Conservation (phyloP, 257 asterid species). For the Paraleonurus japonicus region DNA sequence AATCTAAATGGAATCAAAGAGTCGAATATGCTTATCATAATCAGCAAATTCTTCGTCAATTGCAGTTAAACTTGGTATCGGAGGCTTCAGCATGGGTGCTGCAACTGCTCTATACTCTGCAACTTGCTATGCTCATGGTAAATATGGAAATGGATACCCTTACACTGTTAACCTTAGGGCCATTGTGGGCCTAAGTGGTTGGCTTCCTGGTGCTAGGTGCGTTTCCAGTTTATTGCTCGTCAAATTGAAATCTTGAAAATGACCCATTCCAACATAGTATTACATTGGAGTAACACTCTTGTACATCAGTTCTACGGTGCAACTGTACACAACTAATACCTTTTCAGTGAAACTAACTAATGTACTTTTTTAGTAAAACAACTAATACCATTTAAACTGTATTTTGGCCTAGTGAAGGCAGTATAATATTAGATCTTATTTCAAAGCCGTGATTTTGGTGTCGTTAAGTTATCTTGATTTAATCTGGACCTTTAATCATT, state of each 20-base stretch:
- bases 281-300: background rate
- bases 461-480: background rate
- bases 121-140: constrained; percentile 84
- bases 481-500: constrained; percentile 7
- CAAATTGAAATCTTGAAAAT: background rate
- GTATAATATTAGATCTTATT: background rate
- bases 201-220: constrained; percentile 98
- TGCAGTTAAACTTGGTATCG: constrained; percentile 91
- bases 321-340: background rate
- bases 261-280: background rate
- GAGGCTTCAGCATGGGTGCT: constrained; percentile 99
- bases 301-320: background rate
- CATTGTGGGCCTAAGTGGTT: constrained; percentile 84
- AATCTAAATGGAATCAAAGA: background rate
- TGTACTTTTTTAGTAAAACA: background rate
- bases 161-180: constrained; percentile 75
- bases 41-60: background rate
- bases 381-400: background rate
- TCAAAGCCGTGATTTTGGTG: background rate
- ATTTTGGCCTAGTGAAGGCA: too few species aligned
- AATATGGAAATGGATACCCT: constrained; percentile 75
- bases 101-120: constrained; percentile 91
- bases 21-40: background rate
- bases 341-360: too few species aligned
- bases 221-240: background rate